Conservation (phyloP, 2,329 filamentous ascomycete genomes). For the Lachnellula suecica region DNA sequence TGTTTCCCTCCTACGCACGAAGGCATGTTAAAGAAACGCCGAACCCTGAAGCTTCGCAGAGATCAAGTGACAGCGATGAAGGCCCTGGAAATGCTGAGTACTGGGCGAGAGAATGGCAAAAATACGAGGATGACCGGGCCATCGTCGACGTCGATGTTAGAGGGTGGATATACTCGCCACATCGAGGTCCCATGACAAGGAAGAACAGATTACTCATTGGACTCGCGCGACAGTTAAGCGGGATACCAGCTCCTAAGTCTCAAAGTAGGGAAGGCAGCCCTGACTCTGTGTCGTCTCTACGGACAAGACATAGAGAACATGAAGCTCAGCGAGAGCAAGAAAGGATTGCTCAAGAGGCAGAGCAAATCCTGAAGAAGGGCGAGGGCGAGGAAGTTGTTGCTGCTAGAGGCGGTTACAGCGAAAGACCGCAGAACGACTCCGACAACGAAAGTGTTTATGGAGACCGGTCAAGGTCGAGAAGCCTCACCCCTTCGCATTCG, state of each 20-base stretch:
- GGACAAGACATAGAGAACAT: constrained; percentile 38
- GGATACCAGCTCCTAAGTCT: constrained; percentile 59
- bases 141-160: constrained; percentile 92
- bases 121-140: constrained; percentile 77
- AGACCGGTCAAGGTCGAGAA: constrained; percentile 17
- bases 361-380: constrained; percentile 71
- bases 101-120: constrained; percentile 77
- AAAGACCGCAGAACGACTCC: constrained; percentile 51
- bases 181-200: constrained; percentile 78
- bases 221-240: constrained; percentile 82
- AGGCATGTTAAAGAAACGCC: constrained; percentile 30
- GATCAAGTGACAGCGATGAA: constrained; percentile 38
- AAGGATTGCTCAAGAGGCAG: constrained; percentile 71
- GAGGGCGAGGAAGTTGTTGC: constrained; percentile 71
- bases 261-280: constrained; percentile 29
- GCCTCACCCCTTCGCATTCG: constrained; percentile 17
- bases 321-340: constrained; percentile 58
- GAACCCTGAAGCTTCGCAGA: constrained; percentile 32
- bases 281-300: constrained; percentile 24
- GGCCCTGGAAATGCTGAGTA: constrained; percentile 65
- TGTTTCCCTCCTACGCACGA: constrained; percentile 93
- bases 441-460: constrained; percentile 33
- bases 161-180: constrained; percentile 91
- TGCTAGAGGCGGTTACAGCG: constrained; percentile 71
- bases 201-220: constrained; percentile 86